phyloP scores from a whole-genome alignment of 352 stramenopile species.

The Poterioochromonas sp. region DNA sequence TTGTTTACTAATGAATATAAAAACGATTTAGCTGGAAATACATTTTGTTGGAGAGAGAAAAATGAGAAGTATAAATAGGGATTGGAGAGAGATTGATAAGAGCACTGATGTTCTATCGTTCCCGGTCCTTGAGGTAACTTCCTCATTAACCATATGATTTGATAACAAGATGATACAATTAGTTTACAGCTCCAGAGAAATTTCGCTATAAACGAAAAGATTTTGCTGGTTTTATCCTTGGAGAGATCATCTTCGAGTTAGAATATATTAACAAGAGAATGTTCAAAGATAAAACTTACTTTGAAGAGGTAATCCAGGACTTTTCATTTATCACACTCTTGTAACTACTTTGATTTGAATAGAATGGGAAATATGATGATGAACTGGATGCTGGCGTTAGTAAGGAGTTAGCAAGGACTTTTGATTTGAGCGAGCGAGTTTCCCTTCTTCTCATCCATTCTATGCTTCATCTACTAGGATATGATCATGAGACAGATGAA shows the following conservation, averaged over 20 bases:
- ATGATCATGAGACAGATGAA: constrained; percentile 49
- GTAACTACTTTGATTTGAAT: background rate
- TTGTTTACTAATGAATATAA: background rate
- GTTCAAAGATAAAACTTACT: constrained; percentile 33
- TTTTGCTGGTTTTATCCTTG: constrained; percentile 14
- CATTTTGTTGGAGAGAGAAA: background rate
- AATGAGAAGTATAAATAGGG: background rate
- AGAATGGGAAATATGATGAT: constrained; percentile 27
- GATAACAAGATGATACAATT: background rate
- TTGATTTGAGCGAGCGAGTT: constrained; percentile 41
- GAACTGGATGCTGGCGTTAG: constrained; percentile 41
- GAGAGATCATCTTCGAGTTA: constrained; percentile 16
- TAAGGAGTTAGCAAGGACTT: constrained; percentile 39
- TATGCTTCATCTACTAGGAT: constrained; percentile 45
- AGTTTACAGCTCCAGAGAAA: constrained; percentile 19
- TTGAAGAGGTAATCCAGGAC: constrained; percentile 34
- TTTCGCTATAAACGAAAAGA: constrained; percentile 2
- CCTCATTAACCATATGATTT: background rate
- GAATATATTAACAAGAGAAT: background rate
- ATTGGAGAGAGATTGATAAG: background rate
- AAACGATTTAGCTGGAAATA: background rate
- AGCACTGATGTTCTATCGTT: constrained; percentile 47
- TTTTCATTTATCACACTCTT: background rate
- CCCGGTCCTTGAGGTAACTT: constrained; percentile 23
- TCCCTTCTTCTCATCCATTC: constrained; percentile 46